A percentile compares a stretch with the other conserved stretches of the same genome.
These are phyloP conservation scores for Apiospora kogelbergensis DNA, from an alignment of 2,329 filamentous ascomycete species.

Conservation along the genomic window DNA sequence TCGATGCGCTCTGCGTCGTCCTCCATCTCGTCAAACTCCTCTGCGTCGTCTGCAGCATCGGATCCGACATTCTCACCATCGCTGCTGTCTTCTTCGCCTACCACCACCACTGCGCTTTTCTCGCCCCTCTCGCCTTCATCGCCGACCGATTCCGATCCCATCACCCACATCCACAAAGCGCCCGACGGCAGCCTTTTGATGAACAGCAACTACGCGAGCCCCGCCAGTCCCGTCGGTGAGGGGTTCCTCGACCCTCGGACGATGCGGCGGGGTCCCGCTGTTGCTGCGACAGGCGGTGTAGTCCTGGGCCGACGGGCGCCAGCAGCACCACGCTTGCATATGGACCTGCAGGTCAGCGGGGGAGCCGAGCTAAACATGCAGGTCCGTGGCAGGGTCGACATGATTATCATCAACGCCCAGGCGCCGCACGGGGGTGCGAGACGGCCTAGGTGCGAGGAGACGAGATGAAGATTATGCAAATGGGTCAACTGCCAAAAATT, in stretches of 20 bases:
- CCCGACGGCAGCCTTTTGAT: neutral
- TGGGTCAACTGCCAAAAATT: too few relatives aligned
- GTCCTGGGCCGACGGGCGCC: too few relatives aligned
- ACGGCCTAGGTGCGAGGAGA: too few relatives aligned
- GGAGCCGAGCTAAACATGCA: neutral
- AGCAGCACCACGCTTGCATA: neutral
- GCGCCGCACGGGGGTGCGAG: neutral
- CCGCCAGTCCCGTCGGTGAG: neutral
- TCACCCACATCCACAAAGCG: neutral
- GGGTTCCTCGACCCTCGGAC: neutral
- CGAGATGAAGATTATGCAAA: neutral
- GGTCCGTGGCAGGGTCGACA: neutral
- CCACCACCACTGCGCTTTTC: neutral
- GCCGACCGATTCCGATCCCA: neutral
- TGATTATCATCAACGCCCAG: neutral
- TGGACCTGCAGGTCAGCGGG: neutral
- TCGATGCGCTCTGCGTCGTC: neutral
- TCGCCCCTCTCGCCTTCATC: neutral
- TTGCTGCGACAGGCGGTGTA: neutral
- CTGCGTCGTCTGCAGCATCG: neutral
- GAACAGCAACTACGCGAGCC: neutral
- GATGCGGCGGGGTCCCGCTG: neutral
- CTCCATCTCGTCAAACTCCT: neutral
- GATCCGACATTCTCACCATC: neutral
- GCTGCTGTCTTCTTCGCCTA: neutral